Evolutionary conservation across 2,329 filamentous ascomycete genomes (phyloP), one percentile per base, ranked within the genome.

Genomic region (Pseudohalonectria lignicola): DNA sequence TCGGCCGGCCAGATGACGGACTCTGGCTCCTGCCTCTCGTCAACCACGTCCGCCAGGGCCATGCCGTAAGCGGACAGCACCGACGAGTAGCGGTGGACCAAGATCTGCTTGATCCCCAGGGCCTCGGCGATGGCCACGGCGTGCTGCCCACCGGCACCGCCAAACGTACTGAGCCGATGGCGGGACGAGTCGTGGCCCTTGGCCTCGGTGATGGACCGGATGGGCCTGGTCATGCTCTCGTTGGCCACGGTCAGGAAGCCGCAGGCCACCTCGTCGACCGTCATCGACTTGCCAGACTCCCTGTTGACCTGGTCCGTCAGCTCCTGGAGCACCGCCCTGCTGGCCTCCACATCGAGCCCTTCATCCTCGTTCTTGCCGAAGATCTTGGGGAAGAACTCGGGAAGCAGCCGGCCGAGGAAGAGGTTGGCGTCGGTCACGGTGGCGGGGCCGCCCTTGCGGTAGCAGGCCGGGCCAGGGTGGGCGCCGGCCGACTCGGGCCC

Each of bases 261-360:
- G 49, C 86, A 86, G 0, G 88, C 88, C 3, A 94, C 82, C 52
- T 93, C 84, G 50, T 94, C 87, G 1, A 79, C 62, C 2, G 73
- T 79, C 72, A 94, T 83, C 3, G 66, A 70, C 49, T 76, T 77
- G 4, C 75, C 74, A 2, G 79, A 71, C 53, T 94, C 85, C 29
- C 67, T 64, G 48, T 93, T 92, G 50, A 94, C 82, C 49, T 85
- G 69, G 30, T 82, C 70, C 0, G 86, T 76, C 7, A 95, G 63
- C 47, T 88, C 79, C 45, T 82, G 70, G 42, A 95, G 83, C 1
- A 85, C 70, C 49, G 74, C 79, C 53, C 77, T 73, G 49, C 84
- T 37, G 18, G 32, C 33, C 32, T 39, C 31, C 9, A 31, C 23
- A 16, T 63, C 61, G 4, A 66, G 51, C 3, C 56, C 44, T 49